Conservation (phyloP, 805 yeast species). For the Yarrowia sp. region DNA sequence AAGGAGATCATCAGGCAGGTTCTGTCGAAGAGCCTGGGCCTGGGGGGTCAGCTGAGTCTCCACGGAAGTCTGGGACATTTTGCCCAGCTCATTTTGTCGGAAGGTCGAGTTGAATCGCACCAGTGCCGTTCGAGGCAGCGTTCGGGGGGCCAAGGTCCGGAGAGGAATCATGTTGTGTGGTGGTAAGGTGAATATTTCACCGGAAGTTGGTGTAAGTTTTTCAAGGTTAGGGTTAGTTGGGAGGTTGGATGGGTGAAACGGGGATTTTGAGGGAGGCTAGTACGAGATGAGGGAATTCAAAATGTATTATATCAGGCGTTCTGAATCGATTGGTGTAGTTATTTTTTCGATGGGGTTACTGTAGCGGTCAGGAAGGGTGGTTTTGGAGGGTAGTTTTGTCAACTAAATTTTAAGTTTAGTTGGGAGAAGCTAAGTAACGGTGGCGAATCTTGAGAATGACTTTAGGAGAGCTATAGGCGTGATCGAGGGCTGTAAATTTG, state of each 20-base stretch:
- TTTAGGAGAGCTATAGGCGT: too few relatives aligned
- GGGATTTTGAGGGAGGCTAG: too few relatives aligned
- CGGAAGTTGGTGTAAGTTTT: not conserved
- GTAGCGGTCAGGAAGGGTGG: not conserved
- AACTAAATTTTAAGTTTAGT: too few relatives aligned
- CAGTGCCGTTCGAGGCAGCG: slow-evolving; percentile 24
- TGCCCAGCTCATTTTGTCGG: slow-evolving; percentile 23
- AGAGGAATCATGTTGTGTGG: slow-evolving; percentile 23
- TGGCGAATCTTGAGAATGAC: too few relatives aligned
- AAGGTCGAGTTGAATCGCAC: slow-evolving; percentile 26
- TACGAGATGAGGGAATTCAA: not conserved
- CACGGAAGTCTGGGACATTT: slow-evolving; percentile 21
- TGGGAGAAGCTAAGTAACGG: too few relatives aligned
- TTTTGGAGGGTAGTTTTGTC: too few relatives aligned
- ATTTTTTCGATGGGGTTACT: not conserved
- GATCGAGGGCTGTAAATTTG: too few relatives aligned
- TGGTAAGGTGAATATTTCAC: not conserved
- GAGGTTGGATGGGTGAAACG: not conserved
- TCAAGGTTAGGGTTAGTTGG: slow-evolving; percentile 16
- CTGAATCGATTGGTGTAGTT: not conserved
- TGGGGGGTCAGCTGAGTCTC: slow-evolving; percentile 13
- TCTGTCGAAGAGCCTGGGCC: slow-evolving; percentile 24
- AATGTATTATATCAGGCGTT: not conserved
- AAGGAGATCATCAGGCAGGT: slow-evolving; percentile 22
- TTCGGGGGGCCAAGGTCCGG: slow-evolving; percentile 25